Conservation (phyloP, 768 basidiomycete genomes). For the Pleurotus djamor region DNA sequence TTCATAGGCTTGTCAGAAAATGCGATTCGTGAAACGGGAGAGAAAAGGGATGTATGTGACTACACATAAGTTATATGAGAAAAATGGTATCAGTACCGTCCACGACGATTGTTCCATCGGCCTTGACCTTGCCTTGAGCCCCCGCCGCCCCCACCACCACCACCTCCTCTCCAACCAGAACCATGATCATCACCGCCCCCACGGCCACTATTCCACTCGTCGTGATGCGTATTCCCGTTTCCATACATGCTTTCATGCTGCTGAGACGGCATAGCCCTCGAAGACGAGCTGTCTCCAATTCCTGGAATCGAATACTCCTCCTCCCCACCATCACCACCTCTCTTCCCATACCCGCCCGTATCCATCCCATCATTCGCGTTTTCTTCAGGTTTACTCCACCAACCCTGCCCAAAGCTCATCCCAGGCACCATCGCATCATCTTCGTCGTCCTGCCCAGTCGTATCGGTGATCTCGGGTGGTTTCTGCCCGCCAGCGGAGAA, state of each 20-base stretch:
- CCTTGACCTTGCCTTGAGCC: slow-evolving; percentile 20
- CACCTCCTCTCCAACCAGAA: slow-evolving; percentile 20
- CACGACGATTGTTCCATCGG: slow-evolving; percentile 24
- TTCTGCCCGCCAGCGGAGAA: slow-evolving; percentile 84
- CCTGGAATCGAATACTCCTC: slow-evolving; percentile 21
- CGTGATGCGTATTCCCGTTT: slow-evolving; percentile 28
- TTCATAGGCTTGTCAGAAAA: too few species aligned
- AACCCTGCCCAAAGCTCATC: slow-evolving; percentile 47
- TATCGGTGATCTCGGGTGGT: slow-evolving; percentile 67
- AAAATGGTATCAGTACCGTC: not conserved
- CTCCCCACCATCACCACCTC: slow-evolving; percentile 17
- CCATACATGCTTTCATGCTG: slow-evolving; percentile 54
- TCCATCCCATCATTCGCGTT: slow-evolving; percentile 14
- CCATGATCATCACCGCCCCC: slow-evolving; percentile 29
- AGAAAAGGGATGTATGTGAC: not conserved
- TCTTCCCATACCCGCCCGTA: slow-evolving; percentile 13
- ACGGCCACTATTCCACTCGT: slow-evolving; percentile 16
- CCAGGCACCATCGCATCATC: slow-evolving; percentile 77
- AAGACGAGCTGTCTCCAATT: not conserved
- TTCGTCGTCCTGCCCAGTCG: slow-evolving; percentile 64
- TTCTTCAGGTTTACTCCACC: slow-evolving; percentile 51
- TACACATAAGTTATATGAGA: not conserved
- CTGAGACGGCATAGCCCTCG: slow-evolving; percentile 15
- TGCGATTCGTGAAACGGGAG: not conserved
- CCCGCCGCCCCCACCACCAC: not conserved